Evolutionary conservation across 768 basidiomycete species (phyloP).

Genomic region (Collybia nuda): DNA sequence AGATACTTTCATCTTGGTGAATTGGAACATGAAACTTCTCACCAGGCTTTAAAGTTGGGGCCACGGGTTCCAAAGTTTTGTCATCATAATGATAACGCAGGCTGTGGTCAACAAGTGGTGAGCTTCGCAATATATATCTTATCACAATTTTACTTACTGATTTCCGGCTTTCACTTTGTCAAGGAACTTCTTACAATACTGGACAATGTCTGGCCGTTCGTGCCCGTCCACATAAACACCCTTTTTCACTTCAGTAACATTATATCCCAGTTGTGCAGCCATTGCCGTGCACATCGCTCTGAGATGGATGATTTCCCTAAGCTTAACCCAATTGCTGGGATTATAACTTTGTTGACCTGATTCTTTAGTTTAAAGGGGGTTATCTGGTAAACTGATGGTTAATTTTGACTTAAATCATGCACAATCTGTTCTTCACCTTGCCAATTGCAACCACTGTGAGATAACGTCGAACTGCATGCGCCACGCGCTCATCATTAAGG

Average conservation of each 20-base stretch:
- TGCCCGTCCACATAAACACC: constrained; percentile 28
- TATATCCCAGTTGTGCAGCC: constrained; percentile 8
- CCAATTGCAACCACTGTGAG: constrained; percentile 11
- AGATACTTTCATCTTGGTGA: too few species aligned
- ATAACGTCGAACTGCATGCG: constrained; percentile 11
- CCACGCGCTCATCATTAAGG: constrained; percentile 11
- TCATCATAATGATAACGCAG: too few species aligned
- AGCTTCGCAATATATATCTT: too few species aligned
- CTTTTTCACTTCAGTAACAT: constrained; percentile 9
- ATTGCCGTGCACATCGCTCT: constrained; percentile 1
- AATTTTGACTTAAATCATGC: background rate
- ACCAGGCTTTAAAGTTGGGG: too few species aligned
- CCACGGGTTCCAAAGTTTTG: too few species aligned
- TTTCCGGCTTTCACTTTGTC: constrained; percentile 3
- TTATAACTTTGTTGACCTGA: constrained; percentile 6
- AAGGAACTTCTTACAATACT: constrained; percentile 16
- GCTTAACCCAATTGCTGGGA: constrained; percentile 4
- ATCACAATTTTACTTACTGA: too few species aligned
- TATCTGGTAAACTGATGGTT: constrained; percentile 4
- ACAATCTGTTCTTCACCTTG: constrained; percentile 1
- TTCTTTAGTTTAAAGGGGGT: constrained; percentile 1
- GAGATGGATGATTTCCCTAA: background rate
- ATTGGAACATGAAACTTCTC: too few species aligned
- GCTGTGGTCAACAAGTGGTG: too few species aligned
- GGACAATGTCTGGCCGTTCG: constrained; percentile 25